Evolutionary conservation across 164 flowering plant species (phyloP).

Genomic region (Kingdonia uniflora): DNA sequence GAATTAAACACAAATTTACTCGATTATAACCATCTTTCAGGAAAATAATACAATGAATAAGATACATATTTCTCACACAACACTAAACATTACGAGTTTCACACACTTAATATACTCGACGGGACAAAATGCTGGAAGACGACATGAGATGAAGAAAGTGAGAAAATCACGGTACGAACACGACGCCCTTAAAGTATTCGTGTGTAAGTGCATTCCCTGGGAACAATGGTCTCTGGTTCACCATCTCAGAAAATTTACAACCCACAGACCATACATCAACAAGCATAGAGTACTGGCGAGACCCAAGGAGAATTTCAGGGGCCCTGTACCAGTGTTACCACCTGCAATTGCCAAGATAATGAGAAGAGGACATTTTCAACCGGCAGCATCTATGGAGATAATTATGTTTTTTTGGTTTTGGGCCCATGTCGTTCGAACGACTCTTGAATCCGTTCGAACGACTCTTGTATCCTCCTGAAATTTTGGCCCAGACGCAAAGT

Average conservation of each 20-base stretch:
- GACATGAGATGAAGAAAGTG: not conserved
- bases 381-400: slow-evolving; percentile 3
- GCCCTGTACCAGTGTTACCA: slow-evolving; percentile 98
- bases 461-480: too few species aligned
- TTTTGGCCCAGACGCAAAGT: too few species aligned
- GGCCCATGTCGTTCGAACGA: too few species aligned
- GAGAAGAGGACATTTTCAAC: not conserved
- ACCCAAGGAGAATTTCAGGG: slow-evolving; percentile 93
- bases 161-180: slow-evolving; percentile 36
- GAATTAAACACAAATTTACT: too few species aligned
- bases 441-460: too few species aligned
- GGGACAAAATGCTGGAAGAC: slow-evolving; percentile 8
- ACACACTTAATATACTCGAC: slow-evolving; percentile 4
- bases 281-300: slow-evolving; percentile 88
- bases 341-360: slow-evolving; percentile 31
- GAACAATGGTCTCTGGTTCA: slow-evolving; percentile 73
- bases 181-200: slow-evolving; percentile 77
- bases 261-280: slow-evolving; percentile 99
- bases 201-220: slow-evolving; percentile 96
- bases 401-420: too few species aligned
- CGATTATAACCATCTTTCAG: too few species aligned
- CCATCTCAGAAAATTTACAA: slow-evolving; percentile 98
- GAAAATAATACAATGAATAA: too few species aligned
- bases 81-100: too few species aligned
- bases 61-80: too few species aligned